Conservation (phyloP, 1,284 basidiomycete species). For the Rhodotorula sp. region DNA sequence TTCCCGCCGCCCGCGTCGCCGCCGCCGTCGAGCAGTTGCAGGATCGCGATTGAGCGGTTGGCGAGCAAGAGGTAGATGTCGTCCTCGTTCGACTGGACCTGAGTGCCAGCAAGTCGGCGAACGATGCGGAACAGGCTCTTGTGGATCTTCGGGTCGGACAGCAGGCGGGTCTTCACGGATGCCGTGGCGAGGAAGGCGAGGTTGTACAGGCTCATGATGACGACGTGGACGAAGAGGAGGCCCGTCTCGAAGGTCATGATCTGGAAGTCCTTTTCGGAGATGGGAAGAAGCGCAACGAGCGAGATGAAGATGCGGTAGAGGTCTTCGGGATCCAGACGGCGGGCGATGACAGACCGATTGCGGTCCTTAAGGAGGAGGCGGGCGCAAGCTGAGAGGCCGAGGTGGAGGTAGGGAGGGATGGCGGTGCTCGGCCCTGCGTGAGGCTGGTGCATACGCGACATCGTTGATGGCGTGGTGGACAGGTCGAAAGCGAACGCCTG, state of each 20-base stretch:
- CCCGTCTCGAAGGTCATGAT: conserved; percentile 64
- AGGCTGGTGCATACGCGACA: not conserved
- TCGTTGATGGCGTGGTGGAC: conserved; percentile 11
- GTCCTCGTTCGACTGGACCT: conserved; percentile 57
- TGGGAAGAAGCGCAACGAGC: conserved; percentile 76
- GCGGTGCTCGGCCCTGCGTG: not conserved
- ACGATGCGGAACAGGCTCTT: conserved; percentile 52
- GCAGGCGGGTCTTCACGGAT: conserved; percentile 66
- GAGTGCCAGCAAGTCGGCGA: conserved; percentile 47
- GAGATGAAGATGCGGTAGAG: conserved; percentile 58
- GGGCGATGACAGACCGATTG: conserved; percentile 72
- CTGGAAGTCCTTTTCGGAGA: conserved; percentile 72
- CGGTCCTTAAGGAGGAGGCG: conserved; percentile 70
- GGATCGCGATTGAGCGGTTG: conserved; percentile 73
- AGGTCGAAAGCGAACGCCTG: conserved; percentile 29
- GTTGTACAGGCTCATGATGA: conserved; percentile 76
- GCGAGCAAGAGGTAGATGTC: conserved; percentile 63
- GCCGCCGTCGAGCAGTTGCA: conserved; percentile 78
- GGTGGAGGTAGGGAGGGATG: conserved; percentile 62
- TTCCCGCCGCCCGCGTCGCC: conserved; percentile 58
- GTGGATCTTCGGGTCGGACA: conserved; percentile 52
- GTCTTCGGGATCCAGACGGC: conserved; percentile 61
- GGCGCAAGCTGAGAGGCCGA: conserved; percentile 79
- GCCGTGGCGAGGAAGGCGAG: conserved; percentile 79
- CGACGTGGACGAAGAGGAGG: conserved; percentile 75